Conservation (phyloP, 2,329 filamentous ascomycete species). For the Fusarium sp. region DNA sequence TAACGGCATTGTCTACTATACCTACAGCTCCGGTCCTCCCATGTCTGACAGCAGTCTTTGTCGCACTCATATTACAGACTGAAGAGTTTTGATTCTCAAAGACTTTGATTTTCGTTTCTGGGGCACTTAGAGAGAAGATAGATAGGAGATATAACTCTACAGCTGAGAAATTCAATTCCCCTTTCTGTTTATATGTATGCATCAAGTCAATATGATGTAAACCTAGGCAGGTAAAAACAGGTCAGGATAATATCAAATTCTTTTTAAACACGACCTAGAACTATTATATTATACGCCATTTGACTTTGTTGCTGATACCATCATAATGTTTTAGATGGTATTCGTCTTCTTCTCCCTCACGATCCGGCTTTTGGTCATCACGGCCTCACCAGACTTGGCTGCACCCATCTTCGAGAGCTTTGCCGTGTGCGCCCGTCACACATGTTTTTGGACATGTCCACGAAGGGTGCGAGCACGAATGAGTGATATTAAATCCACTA, state of each 20-base stretch:
- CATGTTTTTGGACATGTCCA: slow-evolving; percentile 68
- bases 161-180: background rate
- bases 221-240: background rate
- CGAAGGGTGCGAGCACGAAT: slow-evolving; percentile 60
- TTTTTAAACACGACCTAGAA: too few species aligned
- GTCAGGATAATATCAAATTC: too few species aligned
- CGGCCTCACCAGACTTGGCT: slow-evolving; percentile 54
- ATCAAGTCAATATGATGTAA: background rate
- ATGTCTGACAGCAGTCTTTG: background rate
- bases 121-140: background rate
- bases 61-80: background rate
- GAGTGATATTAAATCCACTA: slow-evolving; percentile 48
- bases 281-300: too few species aligned
- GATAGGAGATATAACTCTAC: background rate
- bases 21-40: background rate
- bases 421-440: slow-evolving; percentile 66
- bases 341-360: slow-evolving; percentile 58
- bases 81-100: too few species aligned
- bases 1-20: background rate
- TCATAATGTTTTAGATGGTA: slow-evolving; percentile 40
- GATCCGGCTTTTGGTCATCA: slow-evolving; percentile 54
- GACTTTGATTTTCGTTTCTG: background rate
- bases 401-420: slow-evolving; percentile 57
- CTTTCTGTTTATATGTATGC: background rate
- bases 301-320: background rate